These are phyloP conservation scores for Gossypium longicalyx DNA, from an alignment of 345 rosid genomes.

Conservation along the genomic window DNA sequence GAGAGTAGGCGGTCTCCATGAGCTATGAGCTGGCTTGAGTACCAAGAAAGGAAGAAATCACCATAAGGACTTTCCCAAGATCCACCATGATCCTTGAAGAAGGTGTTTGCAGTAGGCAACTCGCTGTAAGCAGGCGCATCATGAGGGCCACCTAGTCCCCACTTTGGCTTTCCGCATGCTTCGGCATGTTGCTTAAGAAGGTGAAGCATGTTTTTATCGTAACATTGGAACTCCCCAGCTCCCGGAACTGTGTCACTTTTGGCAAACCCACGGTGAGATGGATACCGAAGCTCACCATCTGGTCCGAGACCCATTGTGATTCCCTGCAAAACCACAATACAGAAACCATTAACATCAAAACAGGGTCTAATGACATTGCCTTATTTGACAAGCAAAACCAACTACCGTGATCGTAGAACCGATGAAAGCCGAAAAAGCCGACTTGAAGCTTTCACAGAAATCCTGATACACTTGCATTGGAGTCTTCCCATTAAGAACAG, in stretches of 20 bases:
- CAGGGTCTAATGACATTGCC: background rate
- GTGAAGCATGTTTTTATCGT: constrained; percentile 68
- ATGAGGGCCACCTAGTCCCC: constrained; percentile 95
- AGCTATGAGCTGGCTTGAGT: constrained; percentile 55
- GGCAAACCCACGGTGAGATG: constrained; percentile 43
- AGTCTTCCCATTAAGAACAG: constrained; percentile 67
- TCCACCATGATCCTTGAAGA: constrained; percentile 71
- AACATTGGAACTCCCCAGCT: constrained; percentile 87
- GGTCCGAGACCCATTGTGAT: constrained; percentile 86
- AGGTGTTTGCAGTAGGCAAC: constrained; percentile 38
- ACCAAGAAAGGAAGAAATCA: constrained; percentile 86
- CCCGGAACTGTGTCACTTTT: constrained; percentile 33
- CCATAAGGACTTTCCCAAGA: constrained; percentile 88
- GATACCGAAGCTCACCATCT: constrained; percentile 74
- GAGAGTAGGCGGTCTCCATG: constrained; percentile 72
- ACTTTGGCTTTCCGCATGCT: constrained; percentile 58
- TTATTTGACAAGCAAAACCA: background rate
- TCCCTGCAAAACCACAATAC: constrained; percentile 43
- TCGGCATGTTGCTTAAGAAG: constrained; percentile 67
- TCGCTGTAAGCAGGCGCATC: constrained; percentile 61
- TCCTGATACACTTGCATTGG: constrained; percentile 61
- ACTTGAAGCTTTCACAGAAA: constrained; percentile 81
- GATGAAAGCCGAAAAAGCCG: constrained; percentile 53
- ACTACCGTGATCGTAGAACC: constrained; percentile 71
- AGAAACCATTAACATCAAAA: background rate